Percentiles rank a stretch among this genome's conserved stretches.
phyloP scores from a whole-genome alignment of 2,329 filamentous ascomycete species.

The Leptosphaerulina australis region DNA sequence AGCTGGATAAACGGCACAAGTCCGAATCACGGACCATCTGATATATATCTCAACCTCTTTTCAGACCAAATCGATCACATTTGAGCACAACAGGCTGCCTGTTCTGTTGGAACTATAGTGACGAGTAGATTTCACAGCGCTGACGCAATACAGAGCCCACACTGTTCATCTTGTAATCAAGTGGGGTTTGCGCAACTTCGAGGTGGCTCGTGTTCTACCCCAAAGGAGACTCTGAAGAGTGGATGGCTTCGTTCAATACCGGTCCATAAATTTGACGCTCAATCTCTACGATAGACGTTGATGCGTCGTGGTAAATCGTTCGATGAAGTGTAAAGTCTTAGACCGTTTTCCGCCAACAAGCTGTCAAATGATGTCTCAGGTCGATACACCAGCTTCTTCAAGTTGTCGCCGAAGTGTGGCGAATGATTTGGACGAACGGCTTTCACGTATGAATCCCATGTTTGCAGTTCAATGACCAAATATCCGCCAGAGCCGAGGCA shows the following conservation, averaged over 20 bases:
- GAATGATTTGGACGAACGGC: slow-evolving; percentile 41
- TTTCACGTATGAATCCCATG: slow-evolving; percentile 47
- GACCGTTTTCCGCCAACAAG: slow-evolving; percentile 35
- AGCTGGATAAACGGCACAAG: slow-evolving; percentile 14
- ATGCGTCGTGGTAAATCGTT: slow-evolving; percentile 42
- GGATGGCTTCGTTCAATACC: neutral
- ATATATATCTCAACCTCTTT: neutral
- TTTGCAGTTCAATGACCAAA: slow-evolving; percentile 45
- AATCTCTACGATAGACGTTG: slow-evolving; percentile 43
- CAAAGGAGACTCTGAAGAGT: neutral
- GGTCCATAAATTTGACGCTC: neutral
- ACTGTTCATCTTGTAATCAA: neutral
- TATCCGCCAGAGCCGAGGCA: slow-evolving; percentile 39
- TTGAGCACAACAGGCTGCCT: slow-evolving; percentile 7
- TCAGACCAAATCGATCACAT: slow-evolving; percentile 8
- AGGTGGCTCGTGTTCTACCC: neutral
- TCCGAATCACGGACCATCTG: slow-evolving; percentile 8
- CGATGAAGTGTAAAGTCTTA: slow-evolving; percentile 38
- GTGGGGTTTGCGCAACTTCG: neutral
- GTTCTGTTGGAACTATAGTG: neutral
- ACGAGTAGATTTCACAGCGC: neutral
- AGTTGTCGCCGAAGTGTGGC: slow-evolving; percentile 40
- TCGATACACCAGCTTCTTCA: slow-evolving; percentile 35
- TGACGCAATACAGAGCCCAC: neutral
- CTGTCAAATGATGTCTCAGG: slow-evolving; percentile 45